Conservation (phyloP, 1,284 basidiomycete species). For the Heterobasidion occidentale region DNA sequence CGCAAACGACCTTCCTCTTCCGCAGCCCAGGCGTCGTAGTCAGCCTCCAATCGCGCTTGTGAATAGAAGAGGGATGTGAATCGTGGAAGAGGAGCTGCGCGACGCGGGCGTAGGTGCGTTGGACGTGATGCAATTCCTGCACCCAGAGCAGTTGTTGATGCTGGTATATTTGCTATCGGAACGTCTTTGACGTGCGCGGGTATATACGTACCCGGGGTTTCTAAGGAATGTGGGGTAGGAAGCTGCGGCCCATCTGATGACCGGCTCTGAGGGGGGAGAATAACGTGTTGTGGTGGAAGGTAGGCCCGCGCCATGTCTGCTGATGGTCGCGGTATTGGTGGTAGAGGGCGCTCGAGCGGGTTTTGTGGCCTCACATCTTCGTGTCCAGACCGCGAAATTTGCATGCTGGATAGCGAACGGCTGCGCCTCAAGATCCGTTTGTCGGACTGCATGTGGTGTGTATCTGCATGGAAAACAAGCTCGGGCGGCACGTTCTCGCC, state of each 20-base stretch:
- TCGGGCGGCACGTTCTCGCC: constrained; percentile 10
- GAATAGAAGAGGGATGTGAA: background rate
- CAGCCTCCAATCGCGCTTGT: background rate
- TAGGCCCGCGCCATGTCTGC: background rate
- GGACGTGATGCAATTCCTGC: background rate
- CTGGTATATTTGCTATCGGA: background rate
- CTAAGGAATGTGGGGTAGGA: background rate
- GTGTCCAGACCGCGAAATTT: background rate
- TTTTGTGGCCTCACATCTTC: background rate
- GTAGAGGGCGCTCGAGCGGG: background rate
- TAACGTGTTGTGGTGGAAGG: background rate
- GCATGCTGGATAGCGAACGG: background rate
- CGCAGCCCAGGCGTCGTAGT: background rate
- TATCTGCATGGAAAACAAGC: constrained; percentile 3
- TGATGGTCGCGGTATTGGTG: background rate
- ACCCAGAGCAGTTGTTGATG: background rate
- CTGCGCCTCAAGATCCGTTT: background rate
- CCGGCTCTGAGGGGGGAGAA: background rate
- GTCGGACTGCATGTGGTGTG: background rate
- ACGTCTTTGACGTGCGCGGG: background rate
- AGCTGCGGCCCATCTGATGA: background rate
- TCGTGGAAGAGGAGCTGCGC: background rate
- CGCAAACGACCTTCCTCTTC: background rate
- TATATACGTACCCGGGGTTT: background rate
- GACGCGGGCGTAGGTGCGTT: background rate